Base-by-base conservation (phyloP, 2,329 filamentous ascomycete genomes). In the Cladosporium sp. region DNA sequence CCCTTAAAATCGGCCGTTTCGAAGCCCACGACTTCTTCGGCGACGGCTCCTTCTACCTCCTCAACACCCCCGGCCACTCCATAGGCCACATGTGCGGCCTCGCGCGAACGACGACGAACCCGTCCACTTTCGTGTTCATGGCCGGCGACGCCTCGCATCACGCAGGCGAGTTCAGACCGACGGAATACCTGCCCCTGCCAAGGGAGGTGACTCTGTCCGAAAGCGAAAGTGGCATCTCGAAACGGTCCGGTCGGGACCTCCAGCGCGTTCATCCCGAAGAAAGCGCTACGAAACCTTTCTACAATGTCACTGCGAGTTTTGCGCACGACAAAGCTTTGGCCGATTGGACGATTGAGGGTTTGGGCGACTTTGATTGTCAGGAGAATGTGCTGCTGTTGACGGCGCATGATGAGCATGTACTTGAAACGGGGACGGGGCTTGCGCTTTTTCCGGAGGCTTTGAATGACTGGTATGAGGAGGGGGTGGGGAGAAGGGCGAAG, bases 31-130 rank as follows among this genome's bases (percentile, higher is more conserved):
- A 83, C 58, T 81, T 73, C 58, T 82, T 80, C 50, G 72, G 73
- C 3, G 79, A 83, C 58, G 79, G 78, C 1, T 73, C 67, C 18
- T 79, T 83, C 55, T 81, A 80, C 58, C 67, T 82, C 1, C 67
- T 82, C 22, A 67, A 78, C 55, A 71, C 73, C 3, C 77, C 78
- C 0, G 80, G 80, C 1, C 78, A 81, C 57, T 70, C 73, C 0
- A 61, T 76, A 9, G 76, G 74, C 1, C 77, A 79, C 57, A 64
- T 78, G n/a, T 73, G 70, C 51, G 78, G 68, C 3, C 66, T 81
- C 0, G 77, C 74, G 1, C 66, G 77, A 7, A 73, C 70, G 0
- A 57, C 64, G 3, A 56, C 58, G 2, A 53, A 52, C 9, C 63
- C 61, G 1, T 62, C 67, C 15, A 69, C 68, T 0, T 80, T 78